Evolutionary conservation across 208 protist genomes (phyloP), one percentile per base, ranked within the genome.

Genomic region (Herpetomonas samuelpessoai): DNA sequence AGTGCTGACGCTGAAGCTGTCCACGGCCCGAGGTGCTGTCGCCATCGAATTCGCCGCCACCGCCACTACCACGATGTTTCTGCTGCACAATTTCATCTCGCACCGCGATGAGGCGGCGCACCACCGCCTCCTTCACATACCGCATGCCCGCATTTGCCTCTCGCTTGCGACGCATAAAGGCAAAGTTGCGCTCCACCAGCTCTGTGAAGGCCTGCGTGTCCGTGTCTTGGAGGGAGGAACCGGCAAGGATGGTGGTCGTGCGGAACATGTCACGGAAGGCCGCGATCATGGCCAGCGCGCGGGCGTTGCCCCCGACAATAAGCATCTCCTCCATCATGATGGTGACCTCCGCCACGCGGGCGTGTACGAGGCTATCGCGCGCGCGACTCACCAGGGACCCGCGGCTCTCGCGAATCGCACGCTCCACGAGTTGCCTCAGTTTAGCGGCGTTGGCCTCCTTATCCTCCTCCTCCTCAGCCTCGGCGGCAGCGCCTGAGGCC

Each of bases 271-370:
- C 70, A 10, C 67, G 71, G 35, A 92, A 86, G 24, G 86, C 79
- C 12, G 68, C 65, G 50, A 92, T 77, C 49, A 81, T 79, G 2
- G 82, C 81, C 60, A 87, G 65, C 26, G 76, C 78, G 22, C 86
- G 86, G 26, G 86, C 86, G 65, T 84, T 92, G 47, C 80, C 81
- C 21, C 86, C 86, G 22, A 92, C 82, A 45, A 92, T 51, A 10
- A 75, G 67, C 86, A 88, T 87, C 48, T 81, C 66, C 55, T 83
- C 80, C 75, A 92, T 90, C 69, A 92, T 57, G 35, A 88, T 47
- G 10, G 72, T 71, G 41, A 80, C 67, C 72, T 92, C 86, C 0
- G 79, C 86, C 26, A 92, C 81, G 29, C 79, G 86, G 25, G 83
- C 79, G 64, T 92, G 86, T 22, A 92, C 72, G 19, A 77, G 62